phyloP scores from a whole-genome alignment of 2,329 filamentous ascomycete genomes.

The Pseudocercospora ulei region DNA sequence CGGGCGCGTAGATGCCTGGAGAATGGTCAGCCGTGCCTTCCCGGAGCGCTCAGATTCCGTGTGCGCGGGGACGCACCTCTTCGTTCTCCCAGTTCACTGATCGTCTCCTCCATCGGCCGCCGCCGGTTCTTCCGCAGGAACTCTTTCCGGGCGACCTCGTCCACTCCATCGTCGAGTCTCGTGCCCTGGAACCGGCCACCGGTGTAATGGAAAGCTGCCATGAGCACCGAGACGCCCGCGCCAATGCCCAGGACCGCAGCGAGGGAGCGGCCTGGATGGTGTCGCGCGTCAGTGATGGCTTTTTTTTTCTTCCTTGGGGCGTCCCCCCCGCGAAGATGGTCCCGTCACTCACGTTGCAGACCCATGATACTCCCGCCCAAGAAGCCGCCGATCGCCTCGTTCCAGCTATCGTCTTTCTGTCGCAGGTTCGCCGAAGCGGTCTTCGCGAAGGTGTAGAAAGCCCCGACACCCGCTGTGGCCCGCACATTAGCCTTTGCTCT shows the following conservation, averaged over 20 bases:
- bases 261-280: constrained; percentile 46
- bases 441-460: constrained; percentile 67
- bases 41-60: no score
- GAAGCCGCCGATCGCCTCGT: constrained; percentile 66
- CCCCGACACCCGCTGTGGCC: constrained; percentile 57
- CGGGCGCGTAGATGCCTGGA: constrained; percentile 66
- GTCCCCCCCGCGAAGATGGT: no score
- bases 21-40: constrained; percentile 13
- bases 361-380: constrained; percentile 63
- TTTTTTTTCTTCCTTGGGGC: background rate
- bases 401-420: constrained; percentile 70
- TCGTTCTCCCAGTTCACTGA: constrained; percentile 74
- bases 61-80: constrained; percentile 63
- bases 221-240: constrained; percentile 47
- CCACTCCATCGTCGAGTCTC: constrained; percentile 48
- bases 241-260: constrained; percentile 62
- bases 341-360: constrained; percentile 54
- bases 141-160: constrained; percentile 70
- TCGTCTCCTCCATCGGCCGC: constrained; percentile 65
- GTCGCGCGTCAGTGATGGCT: constrained; percentile 16
- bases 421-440: constrained; percentile 73
- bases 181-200: constrained; percentile 52
- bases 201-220: constrained; percentile 59
- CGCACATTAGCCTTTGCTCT: constrained; percentile 8
- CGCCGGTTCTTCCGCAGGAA: constrained; percentile 62